These are phyloP conservation scores for Corrigiola litoralis DNA, from an alignment of 179 eudicot species.

Conservation along the genomic window DNA sequence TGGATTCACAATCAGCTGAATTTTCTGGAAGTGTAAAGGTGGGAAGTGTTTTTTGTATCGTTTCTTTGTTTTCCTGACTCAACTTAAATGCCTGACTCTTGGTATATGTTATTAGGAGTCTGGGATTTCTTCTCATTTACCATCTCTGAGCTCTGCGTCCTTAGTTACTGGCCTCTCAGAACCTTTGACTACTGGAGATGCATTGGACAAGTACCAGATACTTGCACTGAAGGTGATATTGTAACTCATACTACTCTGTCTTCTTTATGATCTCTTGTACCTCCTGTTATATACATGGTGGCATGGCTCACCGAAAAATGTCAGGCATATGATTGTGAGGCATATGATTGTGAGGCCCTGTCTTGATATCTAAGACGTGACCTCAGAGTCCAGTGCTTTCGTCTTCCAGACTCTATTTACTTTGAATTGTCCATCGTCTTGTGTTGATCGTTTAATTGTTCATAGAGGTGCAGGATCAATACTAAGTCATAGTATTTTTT, in stretches of 20 bases:
- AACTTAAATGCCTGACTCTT: conserved; percentile 10
- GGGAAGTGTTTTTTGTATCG: neutral
- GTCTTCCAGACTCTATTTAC: neutral
- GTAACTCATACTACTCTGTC: neutral
- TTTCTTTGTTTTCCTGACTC: neutral
- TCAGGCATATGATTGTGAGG: neutral
- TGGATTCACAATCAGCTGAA: conserved; percentile 55
- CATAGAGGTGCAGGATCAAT: neutral
- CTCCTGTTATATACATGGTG: neutral
- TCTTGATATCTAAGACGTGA: neutral
- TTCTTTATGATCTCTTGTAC: neutral
- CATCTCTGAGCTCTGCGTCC: conserved; percentile 39
- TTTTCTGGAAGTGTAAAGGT: conserved; percentile 49
- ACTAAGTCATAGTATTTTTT: neutral
- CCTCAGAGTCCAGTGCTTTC: neutral
- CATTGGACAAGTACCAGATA: conserved; percentile 75
- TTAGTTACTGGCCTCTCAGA: conserved; percentile 44
- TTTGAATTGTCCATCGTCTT: neutral
- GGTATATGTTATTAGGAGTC: conserved; percentile 43
- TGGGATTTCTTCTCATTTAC: conserved; percentile 43
- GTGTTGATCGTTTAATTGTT: neutral
- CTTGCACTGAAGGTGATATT: conserved; percentile 67
- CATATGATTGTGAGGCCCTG: neutral
- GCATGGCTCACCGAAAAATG: neutral
- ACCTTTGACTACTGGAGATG: conserved; percentile 80